phyloP scores from a whole-genome alignment of 2,329 filamentous ascomycete species.

The Trichoderma breve region DNA sequence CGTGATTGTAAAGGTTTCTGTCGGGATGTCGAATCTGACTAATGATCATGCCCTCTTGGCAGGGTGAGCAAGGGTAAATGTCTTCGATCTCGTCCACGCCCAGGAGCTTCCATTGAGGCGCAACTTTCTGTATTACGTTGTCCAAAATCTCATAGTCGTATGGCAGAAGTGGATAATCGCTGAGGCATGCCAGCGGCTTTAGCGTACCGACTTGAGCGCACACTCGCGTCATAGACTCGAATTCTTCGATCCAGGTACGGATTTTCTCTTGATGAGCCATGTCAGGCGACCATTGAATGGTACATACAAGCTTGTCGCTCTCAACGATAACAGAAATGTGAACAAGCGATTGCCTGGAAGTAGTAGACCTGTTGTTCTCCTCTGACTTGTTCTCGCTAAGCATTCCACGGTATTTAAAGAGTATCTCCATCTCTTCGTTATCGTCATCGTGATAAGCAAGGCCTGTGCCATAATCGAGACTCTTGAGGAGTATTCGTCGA shows the following conservation, averaged over 20 bases:
- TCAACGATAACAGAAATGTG: background rate
- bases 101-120: background rate
- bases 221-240: background rate
- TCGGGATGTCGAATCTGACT: background rate
- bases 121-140: background rate
- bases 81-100: background rate
- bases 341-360: background rate
- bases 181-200: background rate
- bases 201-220: background rate
- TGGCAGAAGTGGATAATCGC: background rate
- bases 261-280: background rate
- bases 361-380: background rate
- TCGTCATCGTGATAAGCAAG: background rate
- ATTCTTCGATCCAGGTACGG: background rate
- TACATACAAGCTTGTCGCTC: background rate
- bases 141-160: background rate
- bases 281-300: background rate
- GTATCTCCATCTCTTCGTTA: background rate
- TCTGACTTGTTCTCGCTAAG: background rate
- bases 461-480: background rate
- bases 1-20: background rate
- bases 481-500: background rate
- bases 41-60: background rate
- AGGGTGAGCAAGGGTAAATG: background rate
- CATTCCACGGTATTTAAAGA: background rate